Conservation (phyloP, 805 yeast species). For the Candida pini region DNA sequence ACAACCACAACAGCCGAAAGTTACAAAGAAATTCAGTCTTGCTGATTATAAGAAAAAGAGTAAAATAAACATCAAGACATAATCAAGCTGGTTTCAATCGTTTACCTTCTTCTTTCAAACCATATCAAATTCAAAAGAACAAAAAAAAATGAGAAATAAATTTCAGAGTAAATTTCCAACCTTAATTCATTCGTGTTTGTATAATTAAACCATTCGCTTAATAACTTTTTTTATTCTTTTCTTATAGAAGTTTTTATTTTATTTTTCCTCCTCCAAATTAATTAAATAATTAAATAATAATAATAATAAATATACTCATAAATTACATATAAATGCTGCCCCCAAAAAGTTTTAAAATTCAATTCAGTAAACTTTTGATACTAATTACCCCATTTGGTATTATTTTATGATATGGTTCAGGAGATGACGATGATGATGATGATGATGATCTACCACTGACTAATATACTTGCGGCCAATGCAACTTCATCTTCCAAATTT, state of each 20-base stretch:
- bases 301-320: background rate
- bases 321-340: background rate
- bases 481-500: background rate
- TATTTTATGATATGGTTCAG: no score
- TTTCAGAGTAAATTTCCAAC: no score
- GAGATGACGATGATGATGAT: no score
- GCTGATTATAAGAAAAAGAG: constrained; percentile 64
- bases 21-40: constrained; percentile 59
- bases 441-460: background rate
- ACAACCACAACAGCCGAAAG: constrained; percentile 26
- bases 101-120: no score
- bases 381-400: no score
- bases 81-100: no score
- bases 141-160: no score
- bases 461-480: background rate
- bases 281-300: background rate
- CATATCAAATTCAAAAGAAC: no score
- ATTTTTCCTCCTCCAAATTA: no score
- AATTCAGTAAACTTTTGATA: constrained; percentile 24
- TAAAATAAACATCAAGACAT: constrained; percentile 5
- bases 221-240: background rate
- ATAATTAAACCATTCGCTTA: no score
- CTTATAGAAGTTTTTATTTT: no score
- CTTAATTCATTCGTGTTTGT: no score
- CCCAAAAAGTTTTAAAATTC: background rate